Evolutionary conservation across 768 basidiomycete species (phyloP), one percentile per base, ranked within the genome.

Genomic region (Boletus barrowsii): DNA sequence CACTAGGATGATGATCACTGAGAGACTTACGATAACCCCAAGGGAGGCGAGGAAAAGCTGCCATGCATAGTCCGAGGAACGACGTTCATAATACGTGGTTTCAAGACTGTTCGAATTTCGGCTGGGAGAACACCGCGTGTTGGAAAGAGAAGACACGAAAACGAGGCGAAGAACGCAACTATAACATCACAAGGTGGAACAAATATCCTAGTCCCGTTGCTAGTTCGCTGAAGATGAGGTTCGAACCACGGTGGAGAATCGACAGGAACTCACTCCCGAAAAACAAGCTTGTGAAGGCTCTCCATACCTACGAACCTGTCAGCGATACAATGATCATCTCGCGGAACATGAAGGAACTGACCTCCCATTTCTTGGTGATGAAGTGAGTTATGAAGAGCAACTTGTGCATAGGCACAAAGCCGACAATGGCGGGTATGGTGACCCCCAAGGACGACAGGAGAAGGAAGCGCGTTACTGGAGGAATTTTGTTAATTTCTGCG

Each of bases 61-160:
- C 80, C 84, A 92, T 17, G 87, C 88, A 42, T 87, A 79, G 70
- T 93, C 90, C 3, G 88, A 80, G 0, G 88, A 87, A 45, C 81
- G 79, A 5, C 75, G 68, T 0, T 66, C 58, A 63, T 83, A 93
- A 41, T 83, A 77, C 5, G 75, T 73, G 14, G 75, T 72, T 70
- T 94, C 92, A 4, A 93, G 73, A 39, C 82, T 74, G 60, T 84
- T 76, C 22, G 83, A 75, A 47, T 80, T 83, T 56, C 83, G 86
- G 64, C 90, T 93, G 39, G 35, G 36, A n/a, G 44, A 39, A 17
- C 30, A 29, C 32, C 18, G n/a, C 32, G 33, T 36, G 35, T 60
- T 39, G 22, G 18, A 8, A 22, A 33, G 20, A 22, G 20, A 11
- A 10, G 14, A 45, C 8, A 13, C n/a, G 22, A 0, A n/a, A 22